phyloP scores from a whole-genome alignment of 352 stramenopile genomes.

The Aphanomyces stellatus region DNA sequence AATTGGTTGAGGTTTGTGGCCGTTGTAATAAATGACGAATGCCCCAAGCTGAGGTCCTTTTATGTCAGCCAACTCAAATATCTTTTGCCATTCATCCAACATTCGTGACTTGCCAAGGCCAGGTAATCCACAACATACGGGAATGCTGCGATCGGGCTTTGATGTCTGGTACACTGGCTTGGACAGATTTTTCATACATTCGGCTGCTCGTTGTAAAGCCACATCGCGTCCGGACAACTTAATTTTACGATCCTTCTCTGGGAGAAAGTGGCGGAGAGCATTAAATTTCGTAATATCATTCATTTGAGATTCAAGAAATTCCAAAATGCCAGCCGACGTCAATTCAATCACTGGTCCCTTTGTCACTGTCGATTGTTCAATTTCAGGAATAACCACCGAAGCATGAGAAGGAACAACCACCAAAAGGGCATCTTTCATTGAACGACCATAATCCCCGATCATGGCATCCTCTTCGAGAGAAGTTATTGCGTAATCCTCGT shows the following conservation, averaged over 20 bases:
- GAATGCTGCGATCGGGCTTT: conserved; percentile 11
- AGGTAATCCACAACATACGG: conserved; percentile 31
- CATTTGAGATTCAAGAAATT: background rate
- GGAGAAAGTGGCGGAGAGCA: background rate
- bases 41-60: conserved; percentile 23
- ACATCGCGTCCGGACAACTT: background rate
- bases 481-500: too few species aligned
- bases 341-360: background rate
- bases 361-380: background rate
- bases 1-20: conserved; percentile 19
- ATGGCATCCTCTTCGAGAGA: too few species aligned
- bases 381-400: too few species aligned
- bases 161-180: background rate
- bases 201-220: background rate
- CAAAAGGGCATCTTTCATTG: too few species aligned
- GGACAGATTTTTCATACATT: background rate
- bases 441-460: too few species aligned
- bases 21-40: conserved; percentile 26
- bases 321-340: conserved; percentile 2
- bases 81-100: conserved; percentile 27
- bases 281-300: background rate
- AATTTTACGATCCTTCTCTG: background rate
- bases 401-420: too few species aligned
- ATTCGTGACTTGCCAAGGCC: conserved; percentile 31
- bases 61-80: conserved; percentile 24